These are phyloP conservation scores for Aphanomyces astaci DNA, from an alignment of 352 stramenopile genomes.

Conservation along the genomic window DNA sequence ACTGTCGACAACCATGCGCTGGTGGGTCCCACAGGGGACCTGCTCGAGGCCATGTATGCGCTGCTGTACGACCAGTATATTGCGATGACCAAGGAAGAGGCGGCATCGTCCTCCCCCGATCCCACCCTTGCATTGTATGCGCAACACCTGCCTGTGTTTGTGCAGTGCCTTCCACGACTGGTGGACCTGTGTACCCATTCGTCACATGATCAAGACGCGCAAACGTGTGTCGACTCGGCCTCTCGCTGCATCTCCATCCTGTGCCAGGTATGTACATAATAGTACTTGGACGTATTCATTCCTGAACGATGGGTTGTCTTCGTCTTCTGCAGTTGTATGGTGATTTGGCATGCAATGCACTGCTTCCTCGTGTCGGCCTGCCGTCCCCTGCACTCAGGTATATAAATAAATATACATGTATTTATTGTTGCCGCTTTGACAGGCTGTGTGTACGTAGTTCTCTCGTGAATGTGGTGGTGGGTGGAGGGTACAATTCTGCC, in stretches of 20 bases:
- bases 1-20: background rate
- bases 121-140: background rate
- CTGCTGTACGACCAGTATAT: conserved; percentile 12
- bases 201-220: background rate
- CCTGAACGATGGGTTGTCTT: too few species aligned
- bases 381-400: too few species aligned
- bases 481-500: background rate
- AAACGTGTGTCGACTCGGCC: background rate
- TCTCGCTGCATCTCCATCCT: conserved; percentile 11
- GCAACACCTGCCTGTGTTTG: background rate
- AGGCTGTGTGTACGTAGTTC: background rate
- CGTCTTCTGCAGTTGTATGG: background rate
- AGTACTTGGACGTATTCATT: too few species aligned
- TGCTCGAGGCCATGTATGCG: conserved; percentile 4
- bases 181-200: background rate
- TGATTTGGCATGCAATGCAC: background rate
- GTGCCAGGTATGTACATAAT: conserved; percentile 13
- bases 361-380: background rate
- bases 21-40: background rate
- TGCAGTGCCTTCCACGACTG: conserved; percentile 2
- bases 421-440: background rate
- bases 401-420: too few species aligned
- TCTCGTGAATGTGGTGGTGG: background rate
- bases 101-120: background rate
- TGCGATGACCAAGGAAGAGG: too few species aligned